Evolutionary conservation across 2,329 filamentous ascomycete genomes (phyloP), one percentile per base, ranked within the genome.

Genomic region (Graphilbum sp.): DNA sequence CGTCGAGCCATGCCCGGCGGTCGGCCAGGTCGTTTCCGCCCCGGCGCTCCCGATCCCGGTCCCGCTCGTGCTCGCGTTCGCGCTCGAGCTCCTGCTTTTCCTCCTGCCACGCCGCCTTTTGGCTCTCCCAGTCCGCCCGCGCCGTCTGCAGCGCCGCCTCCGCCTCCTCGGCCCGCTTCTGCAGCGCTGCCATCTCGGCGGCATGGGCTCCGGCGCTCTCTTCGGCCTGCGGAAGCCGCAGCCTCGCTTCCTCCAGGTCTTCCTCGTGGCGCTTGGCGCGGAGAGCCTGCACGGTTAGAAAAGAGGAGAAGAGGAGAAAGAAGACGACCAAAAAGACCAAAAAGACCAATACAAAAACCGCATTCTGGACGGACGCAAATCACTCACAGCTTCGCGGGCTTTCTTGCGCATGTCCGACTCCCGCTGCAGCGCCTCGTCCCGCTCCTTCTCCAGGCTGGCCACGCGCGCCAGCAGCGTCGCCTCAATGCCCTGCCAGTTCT

Each of bases 401-500:
- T 92, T 96, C 54, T 80, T 84, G 47, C 90, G 71, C 58, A 93
- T 73, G 30, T 96, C 90, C 5, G 74, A 79, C 59, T 98, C 90
- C 41, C 84, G 76, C 47, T 77, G 77, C 36, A 75, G 67, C 9
- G 83, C 73, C 50, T 98, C 90, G 51, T 96, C 87, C 40, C 84
- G 75, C 55, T 98, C 92, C 53, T 81, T 90, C 55, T 98, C 90
- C 10, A 96, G 64, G 36, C 65, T 78, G 4, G 77, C 69, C 11
- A 90, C 69, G 41, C 87, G 74, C 18, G 83, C 75, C 36, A 88
- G 70, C 24, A 98, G 60, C 3, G 83, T 92, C 10, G 81, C 74
- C 56, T 98, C 88, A 44, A 98, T 92, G 1, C 86, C 84, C 53
- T 95, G 87, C 90, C 92, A 98, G 50, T 98, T 98, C 52, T 93